A percentile compares a stretch with the other conserved stretches of the same genome.
Evolutionary conservation across 2,329 filamentous ascomycete genomes (phyloP).

Genomic region (Cytospora chrysosperma): DNA sequence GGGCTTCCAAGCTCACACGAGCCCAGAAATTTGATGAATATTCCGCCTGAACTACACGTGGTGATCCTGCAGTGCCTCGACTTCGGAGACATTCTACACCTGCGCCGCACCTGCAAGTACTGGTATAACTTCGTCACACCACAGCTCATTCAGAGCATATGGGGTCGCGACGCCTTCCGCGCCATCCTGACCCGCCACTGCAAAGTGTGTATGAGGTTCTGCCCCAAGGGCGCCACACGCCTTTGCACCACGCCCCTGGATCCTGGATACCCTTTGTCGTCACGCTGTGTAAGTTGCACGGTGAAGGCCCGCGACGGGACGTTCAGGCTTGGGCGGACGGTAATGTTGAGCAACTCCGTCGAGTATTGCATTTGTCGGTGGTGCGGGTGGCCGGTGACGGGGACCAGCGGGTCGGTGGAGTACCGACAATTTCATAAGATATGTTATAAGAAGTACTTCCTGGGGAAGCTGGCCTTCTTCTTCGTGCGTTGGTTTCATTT

Average conservation of each 20-base stretch:
- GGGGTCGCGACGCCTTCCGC: slow-evolving; percentile 34
- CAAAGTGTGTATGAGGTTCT: slow-evolving; percentile 38
- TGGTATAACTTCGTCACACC: slow-evolving; percentile 38
- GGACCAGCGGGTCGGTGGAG: slow-evolving; percentile 31
- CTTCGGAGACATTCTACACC: slow-evolving; percentile 43
- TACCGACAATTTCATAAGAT: slow-evolving; percentile 41
- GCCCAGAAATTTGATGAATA: slow-evolving; percentile 32
- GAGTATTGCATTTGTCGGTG: slow-evolving; percentile 43
- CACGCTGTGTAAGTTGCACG: slow-evolving; percentile 42
- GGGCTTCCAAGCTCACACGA: neutral
- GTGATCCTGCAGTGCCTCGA: slow-evolving; percentile 40
- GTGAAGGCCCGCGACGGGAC: slow-evolving; percentile 35
- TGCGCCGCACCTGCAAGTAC: slow-evolving; percentile 42
- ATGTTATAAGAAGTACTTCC: slow-evolving; percentile 41
- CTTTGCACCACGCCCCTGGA: slow-evolving; percentile 34
- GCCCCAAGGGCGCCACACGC: slow-evolving; percentile 30
- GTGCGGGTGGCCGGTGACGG: slow-evolving; percentile 42
- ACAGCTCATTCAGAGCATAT: slow-evolving; percentile 36
- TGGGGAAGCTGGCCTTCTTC: slow-evolving; percentile 39
- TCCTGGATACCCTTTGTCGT: slow-evolving; percentile 39
- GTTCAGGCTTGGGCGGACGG: slow-evolving; percentile 38
- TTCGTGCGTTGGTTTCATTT: slow-evolving; percentile 40
- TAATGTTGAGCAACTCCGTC: slow-evolving; percentile 37
- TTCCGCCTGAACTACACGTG: slow-evolving; percentile 44
- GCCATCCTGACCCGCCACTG: slow-evolving; percentile 36